Conservation (phyloP, 1,139 yeast genomes). For the Pichia cactophila region DNA sequence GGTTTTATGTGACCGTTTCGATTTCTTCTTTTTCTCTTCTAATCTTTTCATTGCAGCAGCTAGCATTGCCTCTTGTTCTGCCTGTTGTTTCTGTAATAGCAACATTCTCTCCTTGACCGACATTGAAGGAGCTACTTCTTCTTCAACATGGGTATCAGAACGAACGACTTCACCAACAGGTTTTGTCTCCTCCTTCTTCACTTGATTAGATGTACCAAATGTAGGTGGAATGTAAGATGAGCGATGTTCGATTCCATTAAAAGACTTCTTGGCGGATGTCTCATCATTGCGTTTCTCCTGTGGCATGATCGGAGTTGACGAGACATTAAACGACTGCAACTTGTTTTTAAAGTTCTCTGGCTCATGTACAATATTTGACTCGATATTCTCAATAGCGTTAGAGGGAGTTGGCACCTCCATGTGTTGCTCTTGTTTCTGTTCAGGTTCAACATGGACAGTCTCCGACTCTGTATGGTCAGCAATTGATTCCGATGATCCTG, state of each 20-base stretch:
- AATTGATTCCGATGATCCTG: neutral
- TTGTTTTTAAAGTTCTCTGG: constrained; percentile 31
- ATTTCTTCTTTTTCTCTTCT: constrained; percentile 46
- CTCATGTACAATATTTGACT: constrained; percentile 9
- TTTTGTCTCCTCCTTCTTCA: constrained; percentile 7
- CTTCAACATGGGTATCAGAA: constrained; percentile 30
- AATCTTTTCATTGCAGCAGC: constrained; percentile 53
- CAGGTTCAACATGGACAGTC: neutral
- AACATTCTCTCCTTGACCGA: constrained; percentile 85
- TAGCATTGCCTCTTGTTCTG: constrained; percentile 70
- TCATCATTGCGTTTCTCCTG: constrained; percentile 28
- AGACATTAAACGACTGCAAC: constrained; percentile 37
- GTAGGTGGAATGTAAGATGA: constrained; percentile 39
- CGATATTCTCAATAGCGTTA: neutral
- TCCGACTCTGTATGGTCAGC: neutral
- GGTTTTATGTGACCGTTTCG: constrained; percentile 22
- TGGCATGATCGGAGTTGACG: constrained; percentile 34
- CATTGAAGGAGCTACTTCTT: constrained; percentile 59
- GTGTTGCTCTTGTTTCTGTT: neutral
- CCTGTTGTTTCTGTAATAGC: constrained; percentile 71
- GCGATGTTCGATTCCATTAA: constrained; percentile 30
- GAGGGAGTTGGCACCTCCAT: neutral
- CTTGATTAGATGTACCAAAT: constrained; percentile 16
- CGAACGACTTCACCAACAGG: constrained; percentile 17
- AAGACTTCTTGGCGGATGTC: constrained; percentile 33